Evolutionary conservation across 2,329 filamentous ascomycete species (phyloP).

Genomic region (Aspergillus hortae): DNA sequence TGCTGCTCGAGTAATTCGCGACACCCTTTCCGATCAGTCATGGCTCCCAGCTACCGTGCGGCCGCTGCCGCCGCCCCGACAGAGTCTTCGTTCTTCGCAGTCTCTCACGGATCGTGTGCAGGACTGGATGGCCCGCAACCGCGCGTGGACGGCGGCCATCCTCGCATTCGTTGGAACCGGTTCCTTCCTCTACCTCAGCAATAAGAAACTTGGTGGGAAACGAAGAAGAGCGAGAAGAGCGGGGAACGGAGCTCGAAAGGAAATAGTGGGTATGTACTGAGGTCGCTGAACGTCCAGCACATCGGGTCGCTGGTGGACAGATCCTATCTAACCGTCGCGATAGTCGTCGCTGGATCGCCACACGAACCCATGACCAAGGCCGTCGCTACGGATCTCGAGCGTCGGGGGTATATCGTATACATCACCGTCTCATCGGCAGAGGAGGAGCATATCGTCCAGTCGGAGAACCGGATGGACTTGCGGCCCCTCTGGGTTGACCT

Average conservation of each 20-base stretch:
- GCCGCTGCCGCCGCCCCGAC: conserved; percentile 40
- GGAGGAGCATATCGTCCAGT: conserved; percentile 75
- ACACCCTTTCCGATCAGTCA: conserved; percentile 61
- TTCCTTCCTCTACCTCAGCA: conserved; percentile 55
- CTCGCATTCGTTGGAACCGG: conserved; percentile 68
- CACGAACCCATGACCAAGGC: conserved; percentile 79
- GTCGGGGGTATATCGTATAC: conserved; percentile 89
- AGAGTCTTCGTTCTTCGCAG: conserved; percentile 32
- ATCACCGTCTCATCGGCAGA: conserved; percentile 81
- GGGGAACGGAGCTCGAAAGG: conserved; percentile 76
- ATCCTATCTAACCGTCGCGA: conserved; percentile 15
- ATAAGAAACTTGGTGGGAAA: conserved; percentile 56
- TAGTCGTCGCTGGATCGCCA: conserved; percentile 83
- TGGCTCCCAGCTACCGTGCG: conserved; percentile 72
- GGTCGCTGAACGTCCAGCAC: conserved; percentile 4
- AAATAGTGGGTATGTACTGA: conserved; percentile 61
- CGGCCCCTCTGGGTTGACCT: conserved; percentile 79
- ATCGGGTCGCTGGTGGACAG: too few species aligned
- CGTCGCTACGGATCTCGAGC: conserved; percentile 79
- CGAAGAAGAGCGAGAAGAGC: conserved; percentile 75
- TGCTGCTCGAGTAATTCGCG: conserved; percentile 67
- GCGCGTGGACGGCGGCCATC: conserved; percentile 67
- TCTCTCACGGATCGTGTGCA: conserved; percentile 55
- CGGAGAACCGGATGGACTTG: conserved; percentile 75
- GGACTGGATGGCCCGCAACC: conserved; percentile 70